These are phyloP conservation scores for Apiospora pterosperma DNA, from an alignment of 2,329 filamentous ascomycete genomes.

Conservation along the genomic window DNA sequence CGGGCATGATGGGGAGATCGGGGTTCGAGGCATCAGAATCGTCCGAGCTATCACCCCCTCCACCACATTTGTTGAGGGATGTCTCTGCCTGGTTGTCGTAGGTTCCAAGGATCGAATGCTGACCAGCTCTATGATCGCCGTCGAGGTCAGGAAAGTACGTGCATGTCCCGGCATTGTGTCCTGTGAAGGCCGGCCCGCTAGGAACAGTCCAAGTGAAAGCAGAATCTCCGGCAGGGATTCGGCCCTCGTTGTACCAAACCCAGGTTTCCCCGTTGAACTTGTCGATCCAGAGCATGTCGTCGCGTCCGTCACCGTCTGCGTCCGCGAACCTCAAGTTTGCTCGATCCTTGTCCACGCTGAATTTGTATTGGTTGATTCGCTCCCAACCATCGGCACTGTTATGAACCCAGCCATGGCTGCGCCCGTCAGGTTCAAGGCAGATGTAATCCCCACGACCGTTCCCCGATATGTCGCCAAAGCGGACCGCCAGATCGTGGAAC, in stretches of 20 bases:
- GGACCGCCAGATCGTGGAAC: slow-evolving; percentile 23
- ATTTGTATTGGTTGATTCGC: slow-evolving; percentile 25
- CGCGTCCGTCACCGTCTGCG: slow-evolving; percentile 32
- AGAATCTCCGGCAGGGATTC: not conserved
- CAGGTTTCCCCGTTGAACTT: slow-evolving; percentile 29
- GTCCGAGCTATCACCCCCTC: not conserved
- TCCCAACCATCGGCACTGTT: slow-evolving; percentile 11
- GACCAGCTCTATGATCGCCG: slow-evolving; percentile 23
- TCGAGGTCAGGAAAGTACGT: slow-evolving; percentile 21
- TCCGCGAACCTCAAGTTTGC: slow-evolving; percentile 34
- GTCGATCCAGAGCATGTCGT: slow-evolving; percentile 32
- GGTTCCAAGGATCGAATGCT: slow-evolving; percentile 10
- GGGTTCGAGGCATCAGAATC: not conserved
- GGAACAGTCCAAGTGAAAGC: slow-evolving; percentile 14
- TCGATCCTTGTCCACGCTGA: slow-evolving; percentile 25
- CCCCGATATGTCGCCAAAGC: slow-evolving; percentile 29
- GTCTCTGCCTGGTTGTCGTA: not conserved
- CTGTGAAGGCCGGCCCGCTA: not conserved
- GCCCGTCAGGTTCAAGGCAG: slow-evolving; percentile 26
- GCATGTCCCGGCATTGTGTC: slow-evolving; percentile 13
- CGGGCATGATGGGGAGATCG: not conserved
- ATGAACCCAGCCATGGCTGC: slow-evolving; percentile 20
- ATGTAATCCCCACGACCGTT: slow-evolving; percentile 28
- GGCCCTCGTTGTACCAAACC: slow-evolving; percentile 29
- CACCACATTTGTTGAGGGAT: not conserved